A percentile compares a stretch with the other conserved stretches of the same genome.
These are phyloP conservation scores for Inga laurina DNA, from an alignment of 306 rosid species.

Conservation along the genomic window DNA sequence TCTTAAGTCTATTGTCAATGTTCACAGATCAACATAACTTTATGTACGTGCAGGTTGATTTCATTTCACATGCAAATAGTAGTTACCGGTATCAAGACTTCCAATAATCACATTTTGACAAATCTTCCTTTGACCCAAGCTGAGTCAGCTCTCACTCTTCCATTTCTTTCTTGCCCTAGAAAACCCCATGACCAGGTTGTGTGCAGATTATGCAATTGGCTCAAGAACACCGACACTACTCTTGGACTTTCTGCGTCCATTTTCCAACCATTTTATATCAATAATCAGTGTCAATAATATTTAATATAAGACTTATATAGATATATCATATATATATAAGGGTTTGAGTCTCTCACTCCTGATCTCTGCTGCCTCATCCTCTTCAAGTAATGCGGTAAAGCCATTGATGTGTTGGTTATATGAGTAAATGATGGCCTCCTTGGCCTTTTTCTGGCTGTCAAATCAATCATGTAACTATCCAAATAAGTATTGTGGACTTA, in stretches of 20 bases:
- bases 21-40: too few relatives aligned
- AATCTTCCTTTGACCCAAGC: conserved; percentile 45
- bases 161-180: conserved; percentile 44
- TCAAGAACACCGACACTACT: conserved; percentile 66
- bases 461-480: neutral
- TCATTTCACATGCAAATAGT: too few relatives aligned
- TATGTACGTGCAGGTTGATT: too few relatives aligned
- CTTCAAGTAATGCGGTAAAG: neutral
- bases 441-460: neutral
- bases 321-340: neutral
- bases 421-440: neutral
- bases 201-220: conserved; percentile 53
- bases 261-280: neutral
- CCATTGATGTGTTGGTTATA: neutral
- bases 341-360: neutral
- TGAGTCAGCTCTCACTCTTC: conserved; percentile 4
- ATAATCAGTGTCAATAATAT: too few relatives aligned
- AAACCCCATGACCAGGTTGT: conserved; percentile 81
- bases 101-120: neutral
- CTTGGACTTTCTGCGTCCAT: conserved; percentile 30
- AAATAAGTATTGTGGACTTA: neutral
- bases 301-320: too few relatives aligned
- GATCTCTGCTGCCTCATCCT: neutral
- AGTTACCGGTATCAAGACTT: too few relatives aligned
- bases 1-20: too few relatives aligned